Conservation (phyloP, 169 alveolate species). For the Eimeria zaria region DNA sequence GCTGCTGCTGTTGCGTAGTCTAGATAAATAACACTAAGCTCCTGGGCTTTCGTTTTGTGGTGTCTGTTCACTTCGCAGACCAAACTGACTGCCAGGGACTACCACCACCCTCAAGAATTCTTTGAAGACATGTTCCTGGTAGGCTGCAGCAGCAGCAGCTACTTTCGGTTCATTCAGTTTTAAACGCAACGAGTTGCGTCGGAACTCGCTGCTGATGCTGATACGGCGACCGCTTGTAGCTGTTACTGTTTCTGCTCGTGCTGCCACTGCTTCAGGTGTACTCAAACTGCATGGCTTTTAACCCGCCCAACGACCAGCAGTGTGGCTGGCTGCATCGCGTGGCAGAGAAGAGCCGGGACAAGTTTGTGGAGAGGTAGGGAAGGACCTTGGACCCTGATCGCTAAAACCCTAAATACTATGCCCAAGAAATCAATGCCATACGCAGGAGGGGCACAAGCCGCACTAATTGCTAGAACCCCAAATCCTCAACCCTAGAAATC, state of each 20-base stretch:
- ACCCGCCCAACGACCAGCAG: slow-evolving; percentile 80
- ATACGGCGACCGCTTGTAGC: not conserved
- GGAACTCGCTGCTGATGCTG: not conserved
- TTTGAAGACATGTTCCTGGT: slow-evolving; percentile 77
- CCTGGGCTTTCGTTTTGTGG: not conserved
- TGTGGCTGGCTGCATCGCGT: slow-evolving; percentile 83
- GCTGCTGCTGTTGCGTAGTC: not conserved
- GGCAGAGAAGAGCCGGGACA: slow-evolving; percentile 64
- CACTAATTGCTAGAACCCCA: not conserved
- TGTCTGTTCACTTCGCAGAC: slow-evolving; percentile 47
- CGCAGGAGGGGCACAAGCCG: too few relatives aligned
- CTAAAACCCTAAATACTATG: not conserved
- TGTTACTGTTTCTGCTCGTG: slow-evolving; percentile 24
- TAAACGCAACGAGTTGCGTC: too few relatives aligned
- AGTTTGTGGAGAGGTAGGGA: slow-evolving; percentile 66
- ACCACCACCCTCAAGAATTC: slow-evolving; percentile 68
- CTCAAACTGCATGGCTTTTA: slow-evolving; percentile 80
- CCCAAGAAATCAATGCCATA: too few relatives aligned
- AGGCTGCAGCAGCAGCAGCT: slow-evolving; percentile 12
- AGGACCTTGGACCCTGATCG: not conserved
- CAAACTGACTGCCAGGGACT: slow-evolving; percentile 63
- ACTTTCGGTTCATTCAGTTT: not conserved
- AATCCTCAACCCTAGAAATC: not conserved
- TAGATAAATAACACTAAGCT: not conserved
- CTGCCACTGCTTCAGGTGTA: slow-evolving; percentile 64